phyloP scores from a whole-genome alignment of 345 rosid species.

The Linum trigynum region DNA sequence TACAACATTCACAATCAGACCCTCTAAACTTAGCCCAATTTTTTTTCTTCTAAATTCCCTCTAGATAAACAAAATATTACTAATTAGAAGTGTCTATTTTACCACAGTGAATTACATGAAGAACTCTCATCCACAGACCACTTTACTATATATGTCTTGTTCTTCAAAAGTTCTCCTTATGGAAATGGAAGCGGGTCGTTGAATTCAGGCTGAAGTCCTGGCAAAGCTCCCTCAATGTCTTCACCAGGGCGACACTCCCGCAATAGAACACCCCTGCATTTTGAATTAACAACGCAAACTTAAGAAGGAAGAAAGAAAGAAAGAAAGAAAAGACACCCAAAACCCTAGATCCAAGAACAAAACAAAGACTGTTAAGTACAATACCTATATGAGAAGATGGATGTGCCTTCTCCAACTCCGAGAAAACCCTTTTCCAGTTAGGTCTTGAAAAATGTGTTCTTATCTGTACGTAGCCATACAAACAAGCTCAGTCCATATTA shows the following conservation, averaged over 20 bases:
- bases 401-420: slow-evolving; percentile 49
- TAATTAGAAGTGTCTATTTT: too few relatives aligned
- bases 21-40: too few relatives aligned
- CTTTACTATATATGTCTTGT: neutral
- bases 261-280: slow-evolving; percentile 86
- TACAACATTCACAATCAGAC: too few relatives aligned
- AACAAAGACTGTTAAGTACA: neutral
- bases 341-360: neutral
- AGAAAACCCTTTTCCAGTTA: slow-evolving; percentile 85
- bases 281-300: neutral
- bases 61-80: too few relatives aligned
- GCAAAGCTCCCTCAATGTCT: slow-evolving; percentile 53
- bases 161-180: slow-evolving; percentile 72
- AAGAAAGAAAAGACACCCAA: neutral
- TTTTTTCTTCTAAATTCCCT: too few relatives aligned
- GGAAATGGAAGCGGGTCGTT: slow-evolving; percentile 75
- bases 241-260: slow-evolving; percentile 76
- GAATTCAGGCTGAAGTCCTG: slow-evolving; percentile 70
- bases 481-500: neutral
- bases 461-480: slow-evolving; percentile 38
- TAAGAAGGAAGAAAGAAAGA: neutral
- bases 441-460: slow-evolving; percentile 93
- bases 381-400: slow-evolving; percentile 62
- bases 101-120: too few relatives aligned
- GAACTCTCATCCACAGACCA: too few relatives aligned